Conservation (phyloP, 345 rosid genomes). For the Acer campestre region DNA sequence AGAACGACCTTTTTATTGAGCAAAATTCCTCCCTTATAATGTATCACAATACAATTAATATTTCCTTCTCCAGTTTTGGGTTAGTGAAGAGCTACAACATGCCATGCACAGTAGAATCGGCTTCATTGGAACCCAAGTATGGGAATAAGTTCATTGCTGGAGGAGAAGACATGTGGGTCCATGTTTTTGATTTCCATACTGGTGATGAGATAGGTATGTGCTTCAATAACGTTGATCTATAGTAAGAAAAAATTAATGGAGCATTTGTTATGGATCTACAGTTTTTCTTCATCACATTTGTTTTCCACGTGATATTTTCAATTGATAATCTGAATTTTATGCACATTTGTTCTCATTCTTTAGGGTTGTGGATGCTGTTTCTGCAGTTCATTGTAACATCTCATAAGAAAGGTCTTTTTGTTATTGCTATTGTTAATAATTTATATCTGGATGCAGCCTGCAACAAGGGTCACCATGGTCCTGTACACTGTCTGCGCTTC, state of each 20-base stretch:
- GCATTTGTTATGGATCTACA: background rate
- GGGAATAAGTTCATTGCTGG: slow-evolving; percentile 89
- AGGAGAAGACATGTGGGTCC: slow-evolving; percentile 95
- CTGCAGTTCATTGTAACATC: slow-evolving; percentile 48
- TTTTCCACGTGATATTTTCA: background rate
- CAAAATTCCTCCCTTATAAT: background rate
- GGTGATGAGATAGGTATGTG: slow-evolving; percentile 73
- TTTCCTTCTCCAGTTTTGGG: slow-evolving; percentile 34
- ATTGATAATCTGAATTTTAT: background rate
- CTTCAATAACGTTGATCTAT: slow-evolving; percentile 46
- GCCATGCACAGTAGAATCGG: slow-evolving; percentile 66
- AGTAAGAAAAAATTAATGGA: slow-evolving; percentile 78
- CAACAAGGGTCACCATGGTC: slow-evolving; percentile 99
- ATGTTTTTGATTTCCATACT: slow-evolving; percentile 70
- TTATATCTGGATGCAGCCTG: slow-evolving; percentile 57
- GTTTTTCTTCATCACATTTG: background rate
- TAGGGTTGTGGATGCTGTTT: background rate
- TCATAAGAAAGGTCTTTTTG: slow-evolving; percentile 41
- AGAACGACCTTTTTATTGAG: background rate
- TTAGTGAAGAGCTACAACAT: slow-evolving; percentile 45
- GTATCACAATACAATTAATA: background rate
- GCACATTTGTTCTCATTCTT: background rate
- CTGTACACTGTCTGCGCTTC: slow-evolving; percentile 89
- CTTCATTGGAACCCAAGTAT: slow-evolving; percentile 74
- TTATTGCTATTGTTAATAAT: slow-evolving; percentile 11